Percentiles rank a stretch among this genome's conserved stretches.
These are phyloP conservation scores for Neurospora tetraspora DNA, from an alignment of 495 filamentous ascomycete species.

Conservation along the genomic window DNA sequence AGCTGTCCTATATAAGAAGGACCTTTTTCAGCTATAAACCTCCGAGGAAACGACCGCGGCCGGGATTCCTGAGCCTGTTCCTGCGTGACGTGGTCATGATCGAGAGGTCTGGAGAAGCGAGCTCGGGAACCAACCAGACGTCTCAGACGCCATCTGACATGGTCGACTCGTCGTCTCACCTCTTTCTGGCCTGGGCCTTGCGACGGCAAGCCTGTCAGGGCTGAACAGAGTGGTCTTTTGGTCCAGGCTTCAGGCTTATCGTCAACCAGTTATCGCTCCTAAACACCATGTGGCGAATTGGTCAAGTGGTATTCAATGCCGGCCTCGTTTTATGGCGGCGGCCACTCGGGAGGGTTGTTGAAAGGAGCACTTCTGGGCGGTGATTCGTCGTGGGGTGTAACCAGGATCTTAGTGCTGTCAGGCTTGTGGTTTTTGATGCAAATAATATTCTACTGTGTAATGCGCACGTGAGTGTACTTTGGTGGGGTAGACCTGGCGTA, in stretches of 20 bases:
- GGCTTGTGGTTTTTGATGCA: too few species aligned
- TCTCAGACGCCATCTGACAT: neutral
- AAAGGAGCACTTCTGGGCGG: neutral
- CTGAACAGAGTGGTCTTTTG: neutral
- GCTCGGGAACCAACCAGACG: conserved; percentile 2
- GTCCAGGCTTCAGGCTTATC: neutral
- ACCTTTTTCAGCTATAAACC: conserved; percentile 5
- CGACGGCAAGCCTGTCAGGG: neutral
- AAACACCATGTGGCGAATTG: neutral
- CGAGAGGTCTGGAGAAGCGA: conserved; percentile 2
- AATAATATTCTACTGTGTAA: too few species aligned
- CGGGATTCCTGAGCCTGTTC: conserved; percentile 1
- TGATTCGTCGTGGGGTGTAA: neutral
- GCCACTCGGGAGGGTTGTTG: neutral
- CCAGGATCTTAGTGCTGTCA: too few species aligned
- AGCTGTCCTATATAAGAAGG: neutral
- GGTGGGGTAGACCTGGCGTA: too few species aligned
- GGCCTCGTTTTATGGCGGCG: neutral
- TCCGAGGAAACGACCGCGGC: conserved; percentile 5
- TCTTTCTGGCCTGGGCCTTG: neutral
- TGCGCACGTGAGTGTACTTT: too few species aligned
- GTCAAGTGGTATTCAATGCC: neutral
- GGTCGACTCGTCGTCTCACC: neutral
- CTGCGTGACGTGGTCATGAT: conserved; percentile 11
- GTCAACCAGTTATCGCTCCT: neutral